Evolutionary conservation across 1,284 basidiomycete genomes (phyloP).

Genomic region (Xanthoconium separans): DNA sequence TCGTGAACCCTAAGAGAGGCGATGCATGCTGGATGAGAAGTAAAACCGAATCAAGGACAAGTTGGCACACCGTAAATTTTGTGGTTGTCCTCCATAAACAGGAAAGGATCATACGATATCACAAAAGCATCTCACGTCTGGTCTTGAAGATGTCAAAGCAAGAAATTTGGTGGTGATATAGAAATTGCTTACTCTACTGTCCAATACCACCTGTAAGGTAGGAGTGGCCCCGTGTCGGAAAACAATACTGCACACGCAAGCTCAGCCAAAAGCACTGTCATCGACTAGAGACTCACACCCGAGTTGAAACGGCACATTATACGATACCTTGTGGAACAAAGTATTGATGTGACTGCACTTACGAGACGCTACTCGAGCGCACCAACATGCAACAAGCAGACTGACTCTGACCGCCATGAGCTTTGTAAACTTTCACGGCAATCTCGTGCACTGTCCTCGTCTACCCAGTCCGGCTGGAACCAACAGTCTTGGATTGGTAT

Average conservation of each 20-base stretch:
- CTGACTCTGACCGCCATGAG: constrained; percentile 53
- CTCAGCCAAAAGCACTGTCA: constrained; percentile 5
- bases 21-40: neutral
- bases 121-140: constrained; percentile 76
- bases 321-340: constrained; percentile 46
- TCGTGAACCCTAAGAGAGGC: constrained; percentile 59
- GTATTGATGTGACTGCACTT: constrained; percentile 25
- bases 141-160: constrained; percentile 39
- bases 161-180: constrained; percentile 8
- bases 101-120: constrained; percentile 81
- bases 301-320: constrained; percentile 87
- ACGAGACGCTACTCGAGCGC: constrained; percentile 60
- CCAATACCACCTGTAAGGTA: constrained; percentile 74
- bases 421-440: constrained; percentile 63
- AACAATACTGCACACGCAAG: constrained; percentile 49
- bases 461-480: constrained; percentile 82
- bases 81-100: constrained; percentile 73
- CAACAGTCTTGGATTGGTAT: constrained; percentile 70
- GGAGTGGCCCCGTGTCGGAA: too few species aligned
- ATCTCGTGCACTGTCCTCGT: constrained; percentile 65
- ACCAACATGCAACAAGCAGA: too few species aligned
- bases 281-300: constrained; percentile 51
- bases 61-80: constrained; percentile 61
- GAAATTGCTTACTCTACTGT: constrained; percentile 51
- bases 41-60: neutral